Evolutionary conservation across 140 eudicot genomes (phyloP), one percentile per base, ranked within the genome.

Genomic region (Cichorium intybus): DNA sequence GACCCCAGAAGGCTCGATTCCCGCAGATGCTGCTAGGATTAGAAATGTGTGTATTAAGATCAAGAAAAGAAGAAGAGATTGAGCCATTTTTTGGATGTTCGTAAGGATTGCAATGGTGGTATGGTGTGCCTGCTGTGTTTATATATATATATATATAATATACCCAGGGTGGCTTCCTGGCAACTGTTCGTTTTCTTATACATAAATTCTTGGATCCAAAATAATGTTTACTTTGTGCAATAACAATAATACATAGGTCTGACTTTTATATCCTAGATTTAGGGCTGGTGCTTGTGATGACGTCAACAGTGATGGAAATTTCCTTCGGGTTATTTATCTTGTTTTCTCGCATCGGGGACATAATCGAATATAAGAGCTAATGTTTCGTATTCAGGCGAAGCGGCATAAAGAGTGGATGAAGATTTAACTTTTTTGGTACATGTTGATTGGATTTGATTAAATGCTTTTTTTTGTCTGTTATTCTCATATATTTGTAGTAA

Each of bases 31-130:
- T 14, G 63, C 53, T 21, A 65, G 35, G 60, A 63, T 49, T 45
- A 69, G 21, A 71, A 78, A 57, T 34, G 39, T 23, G 60, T 75
- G 62, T 43, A 60, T 10, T 16, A 74, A 60, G 69, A 82, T 51
- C 68, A 82, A 66, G 56, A 51, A 66, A 48, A 79, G 31, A 55
- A 77, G 35, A 29, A 79, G 51, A 33, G 49, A 28, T 17, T 50
- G 68, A 60, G 78, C 66, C 94, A 85, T 85, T 68, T 61, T 14
- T 70, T 51, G n/a, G 54, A 71, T 72, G 59, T 34, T 56, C 60
- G 26, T 23, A 29, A 34, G 56, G 55, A 3, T 48, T 62, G 75
- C 29, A 54, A 70, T 49, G 23, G 35, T 27, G 23, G 46, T 41
- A 29, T 4, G 23, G 14, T 53, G 23, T 56, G 62, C 18, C n/a